A percentile compares a stretch with the other conserved stretches of the same genome.
These are phyloP conservation scores for Heliocybe sulcata DNA, from an alignment of 1,284 basidiomycete species.

Conservation along the genomic window DNA sequence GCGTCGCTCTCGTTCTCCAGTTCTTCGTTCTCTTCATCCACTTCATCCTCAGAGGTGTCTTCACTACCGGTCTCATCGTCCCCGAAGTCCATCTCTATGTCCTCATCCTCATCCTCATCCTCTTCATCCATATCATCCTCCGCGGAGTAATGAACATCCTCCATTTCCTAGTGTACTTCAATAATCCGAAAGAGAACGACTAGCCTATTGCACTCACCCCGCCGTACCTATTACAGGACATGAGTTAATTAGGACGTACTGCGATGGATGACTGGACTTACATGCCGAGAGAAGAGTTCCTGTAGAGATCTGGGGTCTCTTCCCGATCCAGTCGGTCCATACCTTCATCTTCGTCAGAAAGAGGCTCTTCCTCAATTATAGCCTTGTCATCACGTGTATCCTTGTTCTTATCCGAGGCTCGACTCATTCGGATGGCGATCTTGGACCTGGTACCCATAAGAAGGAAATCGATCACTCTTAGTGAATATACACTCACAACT, in stretches of 20 bases:
- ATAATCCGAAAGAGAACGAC: conserved; percentile 1
- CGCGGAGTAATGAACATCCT: conserved; percentile 58
- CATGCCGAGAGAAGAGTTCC: conserved; percentile 97
- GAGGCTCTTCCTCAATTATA: conserved; percentile 49
- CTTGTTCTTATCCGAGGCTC: conserved; percentile 67
- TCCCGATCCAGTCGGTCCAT: conserved; percentile 51
- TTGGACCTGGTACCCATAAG: conserved; percentile 59
- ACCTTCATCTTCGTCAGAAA: conserved; percentile 59
- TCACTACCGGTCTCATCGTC: conserved; percentile 74
- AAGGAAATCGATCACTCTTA: conserved; percentile 6
- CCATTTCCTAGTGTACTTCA: conserved; percentile 60
- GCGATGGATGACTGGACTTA: conserved; percentile 27
- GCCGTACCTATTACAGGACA: conserved; percentile 46
- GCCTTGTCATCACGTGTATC: conserved; percentile 44
- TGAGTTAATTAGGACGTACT: not conserved
- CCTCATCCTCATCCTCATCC: conserved; percentile 73
- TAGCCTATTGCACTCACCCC: conserved; percentile 48
- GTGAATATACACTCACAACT: conserved; percentile 52
- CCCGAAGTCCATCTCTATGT: conserved; percentile 83
- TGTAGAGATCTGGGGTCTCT: conserved; percentile 91
- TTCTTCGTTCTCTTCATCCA: conserved; percentile 58
- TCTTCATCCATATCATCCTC: conserved; percentile 81
- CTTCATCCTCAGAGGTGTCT: conserved; percentile 66
- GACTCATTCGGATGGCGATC: conserved; percentile 96
- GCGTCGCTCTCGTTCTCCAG: conserved; percentile 55